These are phyloP conservation scores for Cicer pinnatifidum DNA, from an alignment of 306 rosid species.

Conservation along the genomic window DNA sequence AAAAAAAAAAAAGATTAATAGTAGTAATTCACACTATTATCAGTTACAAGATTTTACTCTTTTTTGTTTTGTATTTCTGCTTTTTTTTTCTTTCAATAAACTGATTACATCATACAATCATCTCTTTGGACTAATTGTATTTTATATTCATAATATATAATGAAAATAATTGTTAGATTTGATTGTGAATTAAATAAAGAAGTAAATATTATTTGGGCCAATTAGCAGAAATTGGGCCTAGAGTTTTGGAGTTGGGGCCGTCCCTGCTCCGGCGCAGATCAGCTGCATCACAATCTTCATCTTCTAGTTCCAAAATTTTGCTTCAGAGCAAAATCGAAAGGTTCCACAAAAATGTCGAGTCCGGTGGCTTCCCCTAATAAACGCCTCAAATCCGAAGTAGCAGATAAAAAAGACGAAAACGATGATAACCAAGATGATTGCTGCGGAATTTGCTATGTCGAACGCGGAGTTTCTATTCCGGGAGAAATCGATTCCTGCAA, in stretches of 20 bases:
- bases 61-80: too few species aligned
- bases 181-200: too few species aligned
- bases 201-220: too few species aligned
- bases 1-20: too few species aligned
- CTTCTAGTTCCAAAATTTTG: not conserved
- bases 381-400: conserved; percentile 49
- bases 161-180: too few species aligned
- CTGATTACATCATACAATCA: too few species aligned
- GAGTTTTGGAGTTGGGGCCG: not conserved
- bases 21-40: too few species aligned
- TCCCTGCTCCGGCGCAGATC: not conserved
- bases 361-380: conserved; percentile 44
- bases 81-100: too few species aligned
- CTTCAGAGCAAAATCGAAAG: conserved; percentile 2
- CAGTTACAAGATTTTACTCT: too few species aligned
- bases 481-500: conserved; percentile 79
- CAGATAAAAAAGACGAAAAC: not conserved
- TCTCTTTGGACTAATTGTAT: too few species aligned
- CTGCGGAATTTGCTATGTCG: conserved; percentile 71
- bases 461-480: conserved; percentile 52
- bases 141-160: too few species aligned
- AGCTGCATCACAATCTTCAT: not conserved
- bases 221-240: too few species aligned
- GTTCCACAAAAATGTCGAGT: conserved; percentile 45
- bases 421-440: conserved; percentile 24